Evolutionary conservation across 2,329 filamentous ascomycete species (phyloP), one percentile per base, ranked within the genome.

Genomic region (Botrytis fragariae): DNA sequence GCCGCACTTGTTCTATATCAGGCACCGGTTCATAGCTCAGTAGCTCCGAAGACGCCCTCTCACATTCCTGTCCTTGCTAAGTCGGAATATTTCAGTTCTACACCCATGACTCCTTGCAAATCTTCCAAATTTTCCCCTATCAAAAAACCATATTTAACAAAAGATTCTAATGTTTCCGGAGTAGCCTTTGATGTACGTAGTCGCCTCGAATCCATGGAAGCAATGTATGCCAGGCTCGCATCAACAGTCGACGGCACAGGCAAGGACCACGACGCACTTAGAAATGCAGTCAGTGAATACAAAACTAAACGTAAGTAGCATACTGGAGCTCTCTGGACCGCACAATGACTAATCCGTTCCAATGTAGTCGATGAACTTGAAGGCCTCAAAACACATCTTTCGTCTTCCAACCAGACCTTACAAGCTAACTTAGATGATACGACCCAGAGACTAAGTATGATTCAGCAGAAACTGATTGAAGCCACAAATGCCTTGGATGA

Each of bases 121-220:
- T 85, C 84, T 74, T 83, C 77, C 51, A 81, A 77, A 74, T 76
- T 79, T 74, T 79, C 80, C 74, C 75, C 81, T 77, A 80, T 80
- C 65, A 87, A 87, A 76, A 81, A 81, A 22, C 79, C 81, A 1
- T 95, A 87, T 85, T 85, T 95, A 79, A 91, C 87, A 77, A 92
- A 90, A 84, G 84, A 91, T 86, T 93, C 94, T 90, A 91, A 93
- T 87, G 84, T 88, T 77, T 86, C 84, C 78, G 82, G 81, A 83
- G 76, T 87, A 93, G 92, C 88, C 79, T 95, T 92, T 87, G 94
- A 98, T 81, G 90, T 94, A 77, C 91, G 94, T 78, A 89, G 89
- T 75, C 90, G 91, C 76, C 87, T 98, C 77, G 90, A 91, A 75
- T 88, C 90, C 74, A 91, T 98, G 83, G 93, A 97, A 78, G 85